Evolutionary conservation across 1,284 basidiomycete genomes (phyloP).

Genomic region (Pseudozyma pruni): DNA sequence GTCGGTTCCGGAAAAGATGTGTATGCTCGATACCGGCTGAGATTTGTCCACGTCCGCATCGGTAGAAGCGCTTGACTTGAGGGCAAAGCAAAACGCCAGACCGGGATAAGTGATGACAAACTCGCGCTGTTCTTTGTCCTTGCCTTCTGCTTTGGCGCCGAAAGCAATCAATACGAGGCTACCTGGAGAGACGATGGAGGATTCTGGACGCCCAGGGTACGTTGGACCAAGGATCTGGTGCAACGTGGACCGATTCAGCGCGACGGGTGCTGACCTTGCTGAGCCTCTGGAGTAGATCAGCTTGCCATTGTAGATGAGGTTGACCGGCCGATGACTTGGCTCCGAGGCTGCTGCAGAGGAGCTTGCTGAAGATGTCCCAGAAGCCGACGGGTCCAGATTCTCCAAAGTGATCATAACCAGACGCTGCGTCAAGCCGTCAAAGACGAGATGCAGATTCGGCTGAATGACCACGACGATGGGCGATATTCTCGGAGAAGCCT

Average conservation of each 20-base stretch:
- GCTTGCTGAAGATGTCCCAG: neutral
- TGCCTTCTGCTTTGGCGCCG: neutral
- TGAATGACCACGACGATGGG: constrained; percentile 39
- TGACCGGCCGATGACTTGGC: constrained; percentile 38
- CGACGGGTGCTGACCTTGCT: constrained; percentile 10
- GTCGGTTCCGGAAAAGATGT: constrained; percentile 40
- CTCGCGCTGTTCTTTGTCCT: constrained; percentile 14
- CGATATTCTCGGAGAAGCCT: constrained; percentile 25
- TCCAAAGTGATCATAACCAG: constrained; percentile 49
- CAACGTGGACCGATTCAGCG: constrained; percentile 43
- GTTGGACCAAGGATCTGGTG: constrained; percentile 50
- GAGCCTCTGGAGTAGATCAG: constrained; percentile 27
- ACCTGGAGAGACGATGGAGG: constrained; percentile 2
- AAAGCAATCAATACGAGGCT: constrained; percentile 10
- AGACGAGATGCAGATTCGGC: constrained; percentile 45
- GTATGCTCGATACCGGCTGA: constrained; percentile 41
- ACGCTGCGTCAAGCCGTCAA: constrained; percentile 35
- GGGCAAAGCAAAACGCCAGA: constrained; percentile 41
- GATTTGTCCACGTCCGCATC: constrained; percentile 36
- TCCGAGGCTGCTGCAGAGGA: neutral
- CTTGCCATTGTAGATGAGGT: constrained; percentile 43
- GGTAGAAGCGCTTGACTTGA: constrained; percentile 14
- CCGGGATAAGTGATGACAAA: constrained; percentile 47
- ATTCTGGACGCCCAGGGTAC: constrained; percentile 37
- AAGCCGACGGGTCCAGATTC: constrained; percentile 15